Evolutionary conservation across 1,139 yeast species (phyloP).

Genomic region (Wickerhamiella pararugosa): DNA sequence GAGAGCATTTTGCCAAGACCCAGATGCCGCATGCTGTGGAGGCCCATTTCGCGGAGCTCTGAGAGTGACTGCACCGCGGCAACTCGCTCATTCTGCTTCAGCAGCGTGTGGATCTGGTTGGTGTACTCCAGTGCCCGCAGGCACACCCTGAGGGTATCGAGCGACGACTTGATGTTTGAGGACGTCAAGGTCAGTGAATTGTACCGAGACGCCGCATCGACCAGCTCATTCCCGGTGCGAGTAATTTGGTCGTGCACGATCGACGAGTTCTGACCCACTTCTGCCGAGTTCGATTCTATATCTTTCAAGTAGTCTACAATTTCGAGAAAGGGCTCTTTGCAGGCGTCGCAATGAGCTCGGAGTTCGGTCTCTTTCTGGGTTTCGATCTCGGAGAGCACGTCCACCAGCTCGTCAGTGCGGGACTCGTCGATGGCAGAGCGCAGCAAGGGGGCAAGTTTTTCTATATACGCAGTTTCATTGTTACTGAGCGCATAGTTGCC

Average conservation of each 20-base stretch:
- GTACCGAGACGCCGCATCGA: constrained; percentile 28
- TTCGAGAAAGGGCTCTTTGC: constrained; percentile 38
- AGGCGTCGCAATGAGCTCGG: constrained; percentile 43
- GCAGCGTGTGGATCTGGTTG: constrained; percentile 70
- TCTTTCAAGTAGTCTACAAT: constrained; percentile 42
- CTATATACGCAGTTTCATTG: constrained; percentile 48
- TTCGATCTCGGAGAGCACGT: constrained; percentile 42
- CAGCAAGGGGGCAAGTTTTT: constrained; percentile 67
- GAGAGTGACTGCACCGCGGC: constrained; percentile 76
- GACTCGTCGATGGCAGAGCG: constrained; percentile 46
- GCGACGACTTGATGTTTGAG: constrained; percentile 24
- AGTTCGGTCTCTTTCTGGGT: constrained; percentile 49
- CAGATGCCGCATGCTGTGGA: constrained; percentile 54
- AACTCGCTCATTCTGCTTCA: constrained; percentile 60
- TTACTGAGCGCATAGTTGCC: constrained; percentile 18
- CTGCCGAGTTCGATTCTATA: constrained; percentile 40
- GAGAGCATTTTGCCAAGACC: constrained; percentile 49
- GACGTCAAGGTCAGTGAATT: constrained; percentile 13
- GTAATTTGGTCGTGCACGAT: constrained; percentile 40
- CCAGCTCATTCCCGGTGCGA: constrained; percentile 48
- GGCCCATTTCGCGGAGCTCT: constrained; percentile 51
- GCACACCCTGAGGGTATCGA: constrained; percentile 35
- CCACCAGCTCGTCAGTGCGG: constrained; percentile 42
- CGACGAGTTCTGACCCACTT: constrained; percentile 37
- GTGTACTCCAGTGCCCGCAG: constrained; percentile 75